phyloP scores from a whole-genome alignment of 306 rosid species.

The Prinsepia uniflora region DNA sequence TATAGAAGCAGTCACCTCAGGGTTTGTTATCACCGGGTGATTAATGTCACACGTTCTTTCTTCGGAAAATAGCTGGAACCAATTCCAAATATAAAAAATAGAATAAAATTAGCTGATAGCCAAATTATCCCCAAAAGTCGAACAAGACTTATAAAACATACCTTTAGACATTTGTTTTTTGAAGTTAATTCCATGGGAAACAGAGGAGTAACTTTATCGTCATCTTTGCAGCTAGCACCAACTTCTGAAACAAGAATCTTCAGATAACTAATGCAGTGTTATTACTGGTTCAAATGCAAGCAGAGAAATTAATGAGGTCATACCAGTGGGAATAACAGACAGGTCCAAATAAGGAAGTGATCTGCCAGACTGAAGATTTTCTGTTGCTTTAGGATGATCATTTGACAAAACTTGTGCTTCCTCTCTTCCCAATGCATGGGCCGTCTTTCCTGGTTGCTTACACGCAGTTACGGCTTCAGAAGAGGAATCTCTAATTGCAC shows the following conservation, averaged over 20 bases:
- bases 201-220: constrained; percentile 15
- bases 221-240: constrained; percentile 17
- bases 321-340: constrained; percentile 41
- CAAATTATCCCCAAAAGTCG: constrained; percentile 7
- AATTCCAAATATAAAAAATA: constrained; percentile 19
- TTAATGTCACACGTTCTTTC: constrained; percentile 32
- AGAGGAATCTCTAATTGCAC: constrained; percentile 27
- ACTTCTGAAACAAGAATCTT: constrained; percentile 6
- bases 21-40: constrained; percentile 28
- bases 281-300: constrained; percentile 1
- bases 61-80: constrained; percentile 45
- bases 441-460: constrained; percentile 20
- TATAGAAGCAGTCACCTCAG: constrained; percentile 29
- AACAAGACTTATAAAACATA: constrained; percentile 12
- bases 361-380: constrained; percentile 9
- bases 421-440: constrained; percentile 18
- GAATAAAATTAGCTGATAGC: constrained; percentile 17
- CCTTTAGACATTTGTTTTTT: constrained; percentile 21
- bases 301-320: constrained; percentile 7
- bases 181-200: neutral
- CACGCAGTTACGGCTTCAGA: constrained; percentile 20
- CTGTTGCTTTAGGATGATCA: constrained; percentile 24
- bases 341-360: constrained; percentile 31
- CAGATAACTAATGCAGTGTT: too few relatives aligned
- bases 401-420: constrained; percentile 21